phyloP scores from a whole-genome alignment of 2,329 filamentous ascomycete genomes.

The Hymenoscyphus infarciens region DNA sequence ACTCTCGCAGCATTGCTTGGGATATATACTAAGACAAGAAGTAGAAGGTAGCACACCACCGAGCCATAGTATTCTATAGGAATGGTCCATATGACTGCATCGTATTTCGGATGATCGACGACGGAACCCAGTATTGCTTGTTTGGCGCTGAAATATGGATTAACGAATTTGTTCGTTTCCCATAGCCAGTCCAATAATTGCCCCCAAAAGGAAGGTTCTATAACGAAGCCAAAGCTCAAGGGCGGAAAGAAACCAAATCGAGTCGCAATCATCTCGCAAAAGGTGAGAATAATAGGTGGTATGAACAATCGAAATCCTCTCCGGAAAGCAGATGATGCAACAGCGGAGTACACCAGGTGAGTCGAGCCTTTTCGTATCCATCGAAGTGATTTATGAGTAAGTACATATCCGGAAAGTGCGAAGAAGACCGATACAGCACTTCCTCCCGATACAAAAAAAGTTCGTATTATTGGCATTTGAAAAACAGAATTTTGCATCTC shows the following conservation, averaged over 20 bases:
- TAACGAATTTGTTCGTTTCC: slow-evolving; percentile 24
- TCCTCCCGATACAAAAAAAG: slow-evolving; percentile 42
- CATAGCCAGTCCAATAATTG: slow-evolving; percentile 27
- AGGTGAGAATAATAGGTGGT: slow-evolving; percentile 42
- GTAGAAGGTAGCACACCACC: slow-evolving; percentile 31
- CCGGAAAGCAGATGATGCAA: slow-evolving; percentile 45
- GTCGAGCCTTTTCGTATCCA: slow-evolving; percentile 37
- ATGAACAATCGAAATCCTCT: slow-evolving; percentile 44
- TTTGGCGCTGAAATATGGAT: slow-evolving; percentile 22
- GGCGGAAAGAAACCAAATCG: slow-evolving; percentile 27
- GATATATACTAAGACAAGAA: slow-evolving; percentile 19
- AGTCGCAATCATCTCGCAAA: slow-evolving; percentile 32
- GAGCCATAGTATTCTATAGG: slow-evolving; percentile 47
- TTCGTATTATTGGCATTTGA: slow-evolving; percentile 43
- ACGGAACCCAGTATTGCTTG: slow-evolving; percentile 19
- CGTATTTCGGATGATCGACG: slow-evolving; percentile 34
- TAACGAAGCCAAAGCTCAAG: slow-evolving; percentile 37
- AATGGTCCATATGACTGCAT: slow-evolving; percentile 48
- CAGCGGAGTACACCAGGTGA: slow-evolving; percentile 37
- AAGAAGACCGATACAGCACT: slow-evolving; percentile 48
- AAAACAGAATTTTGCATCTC: slow-evolving; percentile 36
- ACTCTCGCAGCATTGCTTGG: slow-evolving; percentile 21
- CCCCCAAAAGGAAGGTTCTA: slow-evolving; percentile 17
- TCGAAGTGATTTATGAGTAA: slow-evolving; percentile 42
- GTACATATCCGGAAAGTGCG: slow-evolving; percentile 46